Percentiles rank a stretch among this genome's conserved stretches.
Evolutionary conservation across 1,139 yeast genomes (phyloP).

Genomic region (Taphrina populina): DNA sequence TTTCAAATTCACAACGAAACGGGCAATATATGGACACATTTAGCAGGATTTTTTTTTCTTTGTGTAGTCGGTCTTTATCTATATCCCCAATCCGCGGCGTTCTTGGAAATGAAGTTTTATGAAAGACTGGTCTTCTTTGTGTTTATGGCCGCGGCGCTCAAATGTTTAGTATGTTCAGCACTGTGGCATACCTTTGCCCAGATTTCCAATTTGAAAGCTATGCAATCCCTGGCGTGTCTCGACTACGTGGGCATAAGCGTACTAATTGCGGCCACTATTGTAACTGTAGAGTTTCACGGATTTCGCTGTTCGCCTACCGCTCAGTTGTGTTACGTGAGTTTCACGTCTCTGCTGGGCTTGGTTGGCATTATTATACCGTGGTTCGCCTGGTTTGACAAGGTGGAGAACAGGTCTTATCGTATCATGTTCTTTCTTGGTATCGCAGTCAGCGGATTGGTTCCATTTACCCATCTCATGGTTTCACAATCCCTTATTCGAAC

Average conservation of each 20-base stretch:
- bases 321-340: conserved; percentile 54
- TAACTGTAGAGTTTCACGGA: conserved; percentile 80
- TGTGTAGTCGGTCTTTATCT: conserved; percentile 58
- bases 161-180: conserved; percentile 74
- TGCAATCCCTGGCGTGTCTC: conserved; percentile 82
- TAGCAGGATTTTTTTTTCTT: conserved; percentile 64
- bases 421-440: conserved; percentile 80
- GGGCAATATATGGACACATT: conserved; percentile 90
- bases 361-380: conserved; percentile 80
- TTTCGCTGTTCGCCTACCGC: conserved; percentile 61
- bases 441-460: conserved; percentile 69
- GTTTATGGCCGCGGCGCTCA: conserved; percentile 69
- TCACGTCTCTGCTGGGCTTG: conserved; percentile 66
- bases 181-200: conserved; percentile 92
- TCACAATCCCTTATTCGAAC: conserved; percentile 60
- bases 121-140: conserved; percentile 61
- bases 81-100: conserved; percentile 56
- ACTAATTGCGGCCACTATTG: conserved; percentile 82
- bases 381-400: conserved; percentile 84
- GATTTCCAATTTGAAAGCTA: conserved; percentile 61
- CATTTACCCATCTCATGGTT: conserved; percentile 59
- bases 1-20: conserved; percentile 80
- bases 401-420: conserved; percentile 76
- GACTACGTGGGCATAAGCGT: conserved; percentile 94
- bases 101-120: conserved; percentile 47